Base-by-base conservation (phyloP, 805 yeast species). In the Hanseniaspora occidentalis region DNA sequence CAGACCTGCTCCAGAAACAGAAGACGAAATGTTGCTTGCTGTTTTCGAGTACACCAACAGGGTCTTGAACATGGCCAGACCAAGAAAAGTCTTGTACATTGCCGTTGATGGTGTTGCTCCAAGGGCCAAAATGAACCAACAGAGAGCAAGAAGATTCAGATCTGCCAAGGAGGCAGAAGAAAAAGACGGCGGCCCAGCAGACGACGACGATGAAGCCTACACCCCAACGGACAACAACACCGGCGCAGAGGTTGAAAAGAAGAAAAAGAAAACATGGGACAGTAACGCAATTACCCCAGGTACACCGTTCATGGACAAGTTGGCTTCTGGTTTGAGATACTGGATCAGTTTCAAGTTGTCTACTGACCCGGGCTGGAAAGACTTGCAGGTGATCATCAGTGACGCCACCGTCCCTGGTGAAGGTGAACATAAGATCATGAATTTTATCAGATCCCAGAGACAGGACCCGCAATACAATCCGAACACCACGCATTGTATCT, bases 51-150 rank as follows among this genome's bases (percentile, higher is more conserved):
- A 92, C 57, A 92, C 98, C 0, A 94, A 92, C 48, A 70, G 95
- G 36, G 96, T 92, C 6, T 64, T 92, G 36, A 75, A 77, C 62
- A 83, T 92, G 86, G 97, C 96, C 0, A 70, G 96, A 52, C 99
- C 99, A 2, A 67, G 97, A 43, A 88, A 92, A 57, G 76, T 92
- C 27, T 68, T 92, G 42, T 75, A 84, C 78, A 86, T 92, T 58
- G 97, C 98, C 2, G 95, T 92, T 25, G 99, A 92, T 65, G 99
- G 99, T 42, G 99, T 92, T 25, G 98, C 98, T 2, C 98, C 98
- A 18, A 71, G 97, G 54, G 97, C 96, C 21, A 88, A 88, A 59
- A 88, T 88, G 96, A 88, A 89, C 58, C 97, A 88, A 62, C 97
- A 88, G 62, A 71, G 97, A 49, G 79, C 95, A 2, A 77, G 97